Evolutionary conservation across 225 moss, liverwort and hornwort species (phyloP).

Genomic region (Anthoceros angustus): DNA sequence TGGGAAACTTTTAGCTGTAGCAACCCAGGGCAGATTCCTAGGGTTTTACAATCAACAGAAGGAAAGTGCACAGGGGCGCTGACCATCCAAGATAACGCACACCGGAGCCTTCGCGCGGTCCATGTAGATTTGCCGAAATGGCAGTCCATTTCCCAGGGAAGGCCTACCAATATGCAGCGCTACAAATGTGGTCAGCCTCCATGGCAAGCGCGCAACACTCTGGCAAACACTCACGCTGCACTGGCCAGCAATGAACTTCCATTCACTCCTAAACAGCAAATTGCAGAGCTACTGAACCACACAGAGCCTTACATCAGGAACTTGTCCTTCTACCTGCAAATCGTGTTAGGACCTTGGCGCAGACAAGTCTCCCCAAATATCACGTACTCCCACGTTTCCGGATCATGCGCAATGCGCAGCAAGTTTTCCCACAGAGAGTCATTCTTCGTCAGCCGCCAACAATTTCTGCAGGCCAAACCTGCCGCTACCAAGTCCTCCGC

Average conservation of each 20-base stretch:
- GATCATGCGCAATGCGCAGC: slow-evolving; percentile 12
- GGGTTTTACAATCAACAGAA: not conserved
- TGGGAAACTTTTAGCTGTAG: not conserved
- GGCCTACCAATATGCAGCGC: not conserved
- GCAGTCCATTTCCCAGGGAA: not conserved
- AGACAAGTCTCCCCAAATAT: slow-evolving; percentile 22
- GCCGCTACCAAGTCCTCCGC: slow-evolving; percentile 19
- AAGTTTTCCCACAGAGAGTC: slow-evolving; percentile 20
- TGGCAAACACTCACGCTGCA: too few species aligned
- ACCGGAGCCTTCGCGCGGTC: not conserved
- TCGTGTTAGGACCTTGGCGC: slow-evolving; percentile 13
- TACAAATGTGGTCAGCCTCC: not conserved
- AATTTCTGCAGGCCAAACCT: slow-evolving; percentile 21
- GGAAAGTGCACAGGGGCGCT: not conserved
- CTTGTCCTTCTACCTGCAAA: slow-evolving; percentile 15
- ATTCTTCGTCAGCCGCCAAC: slow-evolving; percentile 21
- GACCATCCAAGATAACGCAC: not conserved
- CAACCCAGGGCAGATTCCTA: not conserved
- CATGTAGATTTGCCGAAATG: not conserved
- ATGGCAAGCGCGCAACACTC: not conserved
- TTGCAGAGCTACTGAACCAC: not conserved
- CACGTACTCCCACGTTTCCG: slow-evolving; percentile 21
- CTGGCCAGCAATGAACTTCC: too few species aligned
- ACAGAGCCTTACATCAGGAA: slow-evolving; percentile 25
- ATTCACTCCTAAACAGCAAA: too few species aligned